Evolutionary conservation across 2,329 filamentous ascomycete genomes (phyloP).

Genomic region (Colletotrichum cuscutae): DNA sequence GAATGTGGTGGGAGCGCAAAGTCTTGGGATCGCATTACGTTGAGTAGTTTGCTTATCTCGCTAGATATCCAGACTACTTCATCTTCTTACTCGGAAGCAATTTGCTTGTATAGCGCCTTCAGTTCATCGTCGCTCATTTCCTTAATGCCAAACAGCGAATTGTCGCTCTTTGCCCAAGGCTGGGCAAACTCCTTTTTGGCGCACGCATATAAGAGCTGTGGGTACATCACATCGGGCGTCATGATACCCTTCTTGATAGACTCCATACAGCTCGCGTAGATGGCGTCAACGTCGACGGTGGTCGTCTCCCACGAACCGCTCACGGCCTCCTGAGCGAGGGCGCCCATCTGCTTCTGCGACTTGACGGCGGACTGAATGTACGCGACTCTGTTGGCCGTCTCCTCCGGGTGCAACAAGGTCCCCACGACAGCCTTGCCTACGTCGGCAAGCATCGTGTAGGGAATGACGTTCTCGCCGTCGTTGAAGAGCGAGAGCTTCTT

Average conservation of each 20-base stretch:
- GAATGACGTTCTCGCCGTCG: slow-evolving; percentile 40
- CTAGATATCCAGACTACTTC: neutral
- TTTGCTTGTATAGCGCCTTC: slow-evolving; percentile 33
- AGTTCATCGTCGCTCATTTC: slow-evolving; percentile 37
- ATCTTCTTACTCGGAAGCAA: slow-evolving; percentile 19
- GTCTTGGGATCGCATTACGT: neutral
- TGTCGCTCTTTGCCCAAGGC: slow-evolving; percentile 36
- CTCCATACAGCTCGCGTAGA: slow-evolving; percentile 35
- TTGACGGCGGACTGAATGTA: slow-evolving; percentile 37
- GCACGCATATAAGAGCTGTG: slow-evolving; percentile 36
- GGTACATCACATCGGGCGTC: slow-evolving; percentile 32
- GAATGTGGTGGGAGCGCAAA: neutral
- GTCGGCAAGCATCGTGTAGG: slow-evolving; percentile 39
- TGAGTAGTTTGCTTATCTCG: neutral
- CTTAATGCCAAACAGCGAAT: slow-evolving; percentile 37
- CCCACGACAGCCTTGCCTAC: slow-evolving; percentile 41
- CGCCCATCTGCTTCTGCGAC: slow-evolving; percentile 40
- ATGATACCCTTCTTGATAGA: slow-evolving; percentile 36
- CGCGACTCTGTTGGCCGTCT: slow-evolving; percentile 42
- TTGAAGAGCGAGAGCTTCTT: slow-evolving; percentile 37
- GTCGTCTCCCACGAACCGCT: slow-evolving; percentile 36
- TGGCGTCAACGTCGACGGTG: slow-evolving; percentile 31
- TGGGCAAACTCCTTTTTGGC: slow-evolving; percentile 32
- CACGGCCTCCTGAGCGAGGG: slow-evolving; percentile 35
- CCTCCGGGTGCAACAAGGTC: slow-evolving; percentile 40